Evolutionary conservation across 257 asterid genomes (phyloP).

Genomic region (Solanum verrucosum): DNA sequence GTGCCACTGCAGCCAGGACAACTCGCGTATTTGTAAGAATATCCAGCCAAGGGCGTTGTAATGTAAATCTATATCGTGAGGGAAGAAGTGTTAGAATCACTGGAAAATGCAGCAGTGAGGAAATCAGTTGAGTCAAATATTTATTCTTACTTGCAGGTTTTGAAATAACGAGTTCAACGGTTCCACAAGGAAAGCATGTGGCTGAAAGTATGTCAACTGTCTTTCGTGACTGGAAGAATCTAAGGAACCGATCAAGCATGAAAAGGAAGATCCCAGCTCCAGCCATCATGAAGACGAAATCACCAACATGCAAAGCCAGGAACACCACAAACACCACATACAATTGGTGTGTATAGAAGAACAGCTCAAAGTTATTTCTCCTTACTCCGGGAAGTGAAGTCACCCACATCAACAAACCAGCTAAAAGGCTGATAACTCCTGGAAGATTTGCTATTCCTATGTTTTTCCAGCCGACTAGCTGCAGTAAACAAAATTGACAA

Average conservation of each 20-base stretch:
- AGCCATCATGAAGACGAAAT: conserved; percentile 40
- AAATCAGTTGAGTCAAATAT: not conserved
- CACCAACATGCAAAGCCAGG: conserved; percentile 60
- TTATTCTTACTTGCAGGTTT: conserved; percentile 41
- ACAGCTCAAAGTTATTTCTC: conserved; percentile 12
- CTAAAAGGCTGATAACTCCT: conserved; percentile 10
- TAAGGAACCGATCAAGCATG: conserved; percentile 63
- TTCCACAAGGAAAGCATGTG: conserved; percentile 51
- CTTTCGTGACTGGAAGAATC: conserved; percentile 56
- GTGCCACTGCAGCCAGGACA: conserved; percentile 72
- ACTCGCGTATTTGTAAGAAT: conserved; percentile 46
- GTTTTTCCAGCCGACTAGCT: conserved; percentile 24
- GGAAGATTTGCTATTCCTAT: conserved; percentile 10
- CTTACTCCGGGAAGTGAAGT: conserved; percentile 12
- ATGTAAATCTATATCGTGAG: conserved; percentile 30
- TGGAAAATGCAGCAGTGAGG: not conserved
- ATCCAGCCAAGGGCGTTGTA: conserved; percentile 70
- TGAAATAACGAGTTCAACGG: conserved; percentile 52
- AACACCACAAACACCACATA: conserved; percentile 46
- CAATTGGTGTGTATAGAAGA: conserved; percentile 14
- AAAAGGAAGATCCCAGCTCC: conserved; percentile 54
- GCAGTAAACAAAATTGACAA: conserved; percentile 7
- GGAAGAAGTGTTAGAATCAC: not conserved
- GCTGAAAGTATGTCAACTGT: conserved; percentile 46
- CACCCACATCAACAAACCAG: conserved; percentile 12